Base-by-base conservation (phyloP, 140 eudicot genomes). In the Flaveria floridana region DNA sequence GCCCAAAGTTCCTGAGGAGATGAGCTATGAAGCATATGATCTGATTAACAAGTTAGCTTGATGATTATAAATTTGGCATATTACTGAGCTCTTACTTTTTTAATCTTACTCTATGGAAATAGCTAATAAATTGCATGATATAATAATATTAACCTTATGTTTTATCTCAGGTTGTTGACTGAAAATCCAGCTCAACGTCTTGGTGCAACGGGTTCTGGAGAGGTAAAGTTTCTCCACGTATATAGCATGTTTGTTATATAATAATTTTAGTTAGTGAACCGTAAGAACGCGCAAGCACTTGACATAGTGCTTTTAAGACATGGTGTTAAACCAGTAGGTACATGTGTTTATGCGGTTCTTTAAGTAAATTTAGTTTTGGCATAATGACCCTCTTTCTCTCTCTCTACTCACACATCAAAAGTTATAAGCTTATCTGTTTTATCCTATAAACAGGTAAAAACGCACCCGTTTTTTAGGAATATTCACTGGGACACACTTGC, bases 401-500 rank as follows among this genome's bases (percentile, higher is more conserved):
- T 48, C 14, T 48, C 5, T 48, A 13, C 13, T 5, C 21, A 52
- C 26, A 18, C 59, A n/a, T n/a, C 23, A 5, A 6, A 30, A 3
- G 3, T 46, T n/a, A 15, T 66, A 21, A 61, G 37, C 51, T 4
- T 70, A 18, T 81, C 64, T 69, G 8, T 7, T 57, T 16, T 69
- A 25, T 23, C 9, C 39, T 46, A 53, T 69, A 70, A 66, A 57
- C 79, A 85, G 97, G 92, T 91, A 70, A 93, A 90, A 73, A 15
- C 78, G 0, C 99, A 90, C 85, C 82, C 78, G 53, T 90, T 88
- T 77, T 94, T 94, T 68, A 84, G 78, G 81, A 89, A 88, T 75
- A 87, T 94, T 64, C 95, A 84, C 84, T 94, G 99, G 97, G 92
- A 84, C 85, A 94, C 96, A 55, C 97, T 94, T 73, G 95, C 87